These are phyloP conservation scores for Agaricales sp. DNA, from an alignment of 1,284 basidiomycete species.

Conservation along the genomic window DNA sequence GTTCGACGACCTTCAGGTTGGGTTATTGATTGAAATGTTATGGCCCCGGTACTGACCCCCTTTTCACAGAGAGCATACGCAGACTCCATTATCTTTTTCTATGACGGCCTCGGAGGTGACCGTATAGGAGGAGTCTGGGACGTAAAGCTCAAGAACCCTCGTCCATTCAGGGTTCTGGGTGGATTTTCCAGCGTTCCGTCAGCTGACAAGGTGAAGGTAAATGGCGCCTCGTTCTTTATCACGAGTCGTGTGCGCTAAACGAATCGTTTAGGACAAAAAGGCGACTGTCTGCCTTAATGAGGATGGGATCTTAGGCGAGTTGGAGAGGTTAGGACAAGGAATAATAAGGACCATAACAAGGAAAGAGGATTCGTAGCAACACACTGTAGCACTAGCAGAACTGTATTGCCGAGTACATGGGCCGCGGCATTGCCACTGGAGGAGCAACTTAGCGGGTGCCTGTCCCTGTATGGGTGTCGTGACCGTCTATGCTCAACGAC, in stretches of 20 bases:
- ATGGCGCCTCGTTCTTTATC: too few relatives aligned
- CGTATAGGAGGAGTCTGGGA: slow-evolving; percentile 86
- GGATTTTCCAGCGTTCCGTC: slow-evolving; percentile 65
- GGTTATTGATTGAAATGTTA: slow-evolving; percentile 13
- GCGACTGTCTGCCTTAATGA: slow-evolving; percentile 68
- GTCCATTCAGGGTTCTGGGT: slow-evolving; percentile 75
- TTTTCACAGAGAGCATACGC: slow-evolving; percentile 59
- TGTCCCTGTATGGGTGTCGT: neutral
- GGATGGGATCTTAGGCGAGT: slow-evolving; percentile 62
- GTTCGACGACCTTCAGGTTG: slow-evolving; percentile 62
- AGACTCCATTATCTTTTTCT: slow-evolving; percentile 79
- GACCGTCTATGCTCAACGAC: neutral
- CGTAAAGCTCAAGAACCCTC: slow-evolving; percentile 43
- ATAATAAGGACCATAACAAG: too few relatives aligned
- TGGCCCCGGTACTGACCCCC: slow-evolving; percentile 2
- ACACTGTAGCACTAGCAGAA: too few relatives aligned
- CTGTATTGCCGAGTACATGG: too few relatives aligned
- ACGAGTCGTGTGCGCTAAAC: slow-evolving; percentile 11
- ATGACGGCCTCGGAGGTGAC: slow-evolving; percentile 75
- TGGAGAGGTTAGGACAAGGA: slow-evolving; percentile 70
- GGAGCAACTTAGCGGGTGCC: neutral
- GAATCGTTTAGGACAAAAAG: slow-evolving; percentile 35
- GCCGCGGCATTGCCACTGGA: neutral
- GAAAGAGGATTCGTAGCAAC: too few relatives aligned
- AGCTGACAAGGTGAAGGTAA: slow-evolving; percentile 18